phyloP scores from a whole-genome alignment of 2,329 filamentous ascomycete species.

The Claviceps africana region DNA sequence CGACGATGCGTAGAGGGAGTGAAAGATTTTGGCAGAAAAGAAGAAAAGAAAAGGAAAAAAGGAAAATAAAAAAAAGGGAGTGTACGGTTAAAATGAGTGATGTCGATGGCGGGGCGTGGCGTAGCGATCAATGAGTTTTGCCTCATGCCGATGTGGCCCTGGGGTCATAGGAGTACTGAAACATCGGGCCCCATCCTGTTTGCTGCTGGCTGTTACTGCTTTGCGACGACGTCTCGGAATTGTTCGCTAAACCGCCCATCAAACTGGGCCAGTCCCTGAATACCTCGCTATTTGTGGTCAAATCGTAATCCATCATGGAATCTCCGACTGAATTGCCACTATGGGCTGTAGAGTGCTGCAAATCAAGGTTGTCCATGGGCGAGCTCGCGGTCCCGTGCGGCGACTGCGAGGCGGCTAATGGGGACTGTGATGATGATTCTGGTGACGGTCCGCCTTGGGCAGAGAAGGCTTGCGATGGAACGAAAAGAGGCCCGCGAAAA shows the following conservation, averaged over 20 bases:
- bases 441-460: constrained; percentile 17
- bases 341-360: constrained; percentile 18
- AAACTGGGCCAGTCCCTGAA: constrained; percentile 30
- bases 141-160: constrained; percentile 2
- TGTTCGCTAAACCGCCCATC: constrained; percentile 20
- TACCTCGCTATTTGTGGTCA: constrained; percentile 15
- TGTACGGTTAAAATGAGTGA: not conserved
- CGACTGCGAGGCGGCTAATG: constrained; percentile 19
- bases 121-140: not conserved
- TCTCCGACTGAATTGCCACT: constrained; percentile 14
- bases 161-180: constrained; percentile 4
- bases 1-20: not conserved
- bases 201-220: constrained; percentile 5
- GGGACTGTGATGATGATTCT: constrained; percentile 19
- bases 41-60: not conserved
- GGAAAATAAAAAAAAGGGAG: not conserved
- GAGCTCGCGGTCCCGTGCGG: constrained; percentile 15
- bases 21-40: not conserved
- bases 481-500: constrained; percentile 20
- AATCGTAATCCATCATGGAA: constrained; percentile 28
- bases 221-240: constrained; percentile 14
- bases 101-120: not conserved
- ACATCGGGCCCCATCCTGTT: constrained; percentile 3
- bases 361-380: constrained; percentile 20
- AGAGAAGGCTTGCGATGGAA: constrained; percentile 18